These are phyloP conservation scores for Aspergillus fijiensis DNA, from an alignment of 2,329 filamentous ascomycete species.

Conservation along the genomic window DNA sequence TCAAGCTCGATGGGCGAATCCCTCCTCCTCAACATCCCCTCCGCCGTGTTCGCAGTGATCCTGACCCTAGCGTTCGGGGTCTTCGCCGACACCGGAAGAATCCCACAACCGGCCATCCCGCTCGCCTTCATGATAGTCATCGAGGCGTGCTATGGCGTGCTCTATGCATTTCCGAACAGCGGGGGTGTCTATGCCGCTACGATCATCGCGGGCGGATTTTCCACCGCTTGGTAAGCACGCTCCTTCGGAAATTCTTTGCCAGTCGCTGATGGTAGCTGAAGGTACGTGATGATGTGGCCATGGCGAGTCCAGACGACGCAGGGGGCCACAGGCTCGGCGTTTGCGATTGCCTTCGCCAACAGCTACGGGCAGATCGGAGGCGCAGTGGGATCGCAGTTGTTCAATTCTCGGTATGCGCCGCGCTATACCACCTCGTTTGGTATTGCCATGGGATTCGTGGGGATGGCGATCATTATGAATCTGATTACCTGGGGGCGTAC, in stretches of 20 bases:
- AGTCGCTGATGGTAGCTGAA: no score
- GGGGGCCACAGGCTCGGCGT: constrained; percentile 12
- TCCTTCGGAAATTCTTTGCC: no score
- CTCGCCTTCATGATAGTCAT: constrained; percentile 7
- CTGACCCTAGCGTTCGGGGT: no score
- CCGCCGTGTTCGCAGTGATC: no score
- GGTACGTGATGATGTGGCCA: constrained; percentile 15
- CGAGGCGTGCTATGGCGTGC: constrained; percentile 7
- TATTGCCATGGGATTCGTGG: neutral
- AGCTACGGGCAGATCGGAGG: constrained; percentile 23
- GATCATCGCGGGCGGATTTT: no score
- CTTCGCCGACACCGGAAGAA: neutral
- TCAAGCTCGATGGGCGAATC: no score
- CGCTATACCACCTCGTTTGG: constrained; percentile 4
- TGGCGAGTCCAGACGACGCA: constrained; percentile 13
- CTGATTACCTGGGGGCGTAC: constrained; percentile 14
- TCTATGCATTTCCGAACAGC: constrained; percentile 8
- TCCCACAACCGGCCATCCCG: constrained; percentile 5
- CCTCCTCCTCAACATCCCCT: no score
- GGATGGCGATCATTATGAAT: constrained; percentile 16
- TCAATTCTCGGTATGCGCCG: constrained; percentile 20
- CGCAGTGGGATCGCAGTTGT: constrained; percentile 19
- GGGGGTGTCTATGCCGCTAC: neutral
- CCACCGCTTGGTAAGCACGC: no score
- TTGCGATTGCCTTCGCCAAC: constrained; percentile 22